These are phyloP conservation scores for Tausonia pullulans DNA, from an alignment of 1,284 basidiomycete genomes.

Conservation along the genomic window DNA sequence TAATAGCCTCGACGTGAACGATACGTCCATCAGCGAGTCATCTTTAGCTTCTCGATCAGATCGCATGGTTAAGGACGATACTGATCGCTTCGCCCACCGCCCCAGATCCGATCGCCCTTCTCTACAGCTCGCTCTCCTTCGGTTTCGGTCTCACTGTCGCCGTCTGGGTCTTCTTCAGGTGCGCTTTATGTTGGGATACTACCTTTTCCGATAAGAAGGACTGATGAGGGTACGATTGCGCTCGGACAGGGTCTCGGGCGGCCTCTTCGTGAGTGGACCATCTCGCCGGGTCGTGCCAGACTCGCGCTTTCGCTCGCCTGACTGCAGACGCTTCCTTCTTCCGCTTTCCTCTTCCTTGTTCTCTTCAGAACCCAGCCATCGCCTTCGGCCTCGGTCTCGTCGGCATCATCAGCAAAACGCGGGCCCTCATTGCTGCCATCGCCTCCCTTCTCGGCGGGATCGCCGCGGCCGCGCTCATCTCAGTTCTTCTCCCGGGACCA, in stretches of 20 bases:
- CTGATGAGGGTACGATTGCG: too few species aligned
- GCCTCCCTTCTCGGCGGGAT: constrained; percentile 39
- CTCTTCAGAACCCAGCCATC: constrained; percentile 24
- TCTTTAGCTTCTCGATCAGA: too few species aligned
- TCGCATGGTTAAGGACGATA: too few species aligned
- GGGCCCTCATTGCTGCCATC: constrained; percentile 34
- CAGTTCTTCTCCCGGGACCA: constrained; percentile 33
- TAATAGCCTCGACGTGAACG: too few species aligned
- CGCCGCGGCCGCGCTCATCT: constrained; percentile 35
- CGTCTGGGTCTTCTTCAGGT: constrained; percentile 39
- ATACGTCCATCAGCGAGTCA: too few species aligned
- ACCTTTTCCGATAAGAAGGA: too few species aligned
- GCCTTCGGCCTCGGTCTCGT: constrained; percentile 38
- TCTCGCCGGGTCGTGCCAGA: constrained; percentile 20
- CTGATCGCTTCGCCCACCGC: too few species aligned
- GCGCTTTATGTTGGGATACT: background rate
- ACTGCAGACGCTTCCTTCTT: constrained; percentile 16
- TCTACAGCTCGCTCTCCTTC: constrained; percentile 39
- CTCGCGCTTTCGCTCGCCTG: constrained; percentile 38
- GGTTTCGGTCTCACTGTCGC: constrained; percentile 37
- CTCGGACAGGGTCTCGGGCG: constrained; percentile 20
- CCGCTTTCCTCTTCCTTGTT: too few species aligned
- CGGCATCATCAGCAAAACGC: constrained; percentile 33
- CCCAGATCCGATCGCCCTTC: constrained; percentile 19
- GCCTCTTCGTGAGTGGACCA: constrained; percentile 37